Evolutionary conservation across 306 rosid genomes (phyloP), one percentile per base, ranked within the genome.

Genomic region (Medicago truncatula): DNA sequence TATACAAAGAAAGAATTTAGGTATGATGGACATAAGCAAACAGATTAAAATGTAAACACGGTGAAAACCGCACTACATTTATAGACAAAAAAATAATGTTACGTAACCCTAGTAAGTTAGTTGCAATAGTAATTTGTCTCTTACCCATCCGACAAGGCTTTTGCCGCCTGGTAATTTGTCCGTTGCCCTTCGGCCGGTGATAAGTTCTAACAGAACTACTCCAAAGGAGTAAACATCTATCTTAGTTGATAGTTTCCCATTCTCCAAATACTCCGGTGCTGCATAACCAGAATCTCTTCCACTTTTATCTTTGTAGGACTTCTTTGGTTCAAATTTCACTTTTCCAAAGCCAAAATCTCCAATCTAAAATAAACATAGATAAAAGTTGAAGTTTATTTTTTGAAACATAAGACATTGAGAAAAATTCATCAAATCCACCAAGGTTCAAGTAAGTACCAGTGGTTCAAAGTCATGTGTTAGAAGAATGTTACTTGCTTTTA

Each of bases 401-500:
- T 64, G 13, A 68, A 71, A 40, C 39, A 41, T 49, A 76, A 76
- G 67, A 65, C 68, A n/a, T 17, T 72, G 21, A 61, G 16, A 43
- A 49, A 77, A 76, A 41, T 21, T 23, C 54, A 56, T 83, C 36
- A 34, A 58, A 52, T 67, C 31, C 56, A 23, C 39, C 43, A 68
- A 85, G 78, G 61, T 63, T 86, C 59, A 73, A 63, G 79, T 53
- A 67, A 44, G 79, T 87, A 90, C 98, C 96, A 79, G 75, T 38
- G 96, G 82, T 81, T 89, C 88, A 23, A 85, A 77, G 71, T 93
- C 96, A 38, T 89, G 97, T 20, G 90, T 87, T 61, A 93, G 80
- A 50, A 93, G 90, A 80, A 93, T 89, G 86, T 93, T 90, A 74
- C 88, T 88, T 66, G 98, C 85, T 66, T 89, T 90, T 63, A 93